A percentile compares a stretch with the other conserved stretches of the same genome.
These are phyloP conservation scores for Quercus variabilis DNA, from an alignment of 306 rosid species.

Conservation along the genomic window DNA sequence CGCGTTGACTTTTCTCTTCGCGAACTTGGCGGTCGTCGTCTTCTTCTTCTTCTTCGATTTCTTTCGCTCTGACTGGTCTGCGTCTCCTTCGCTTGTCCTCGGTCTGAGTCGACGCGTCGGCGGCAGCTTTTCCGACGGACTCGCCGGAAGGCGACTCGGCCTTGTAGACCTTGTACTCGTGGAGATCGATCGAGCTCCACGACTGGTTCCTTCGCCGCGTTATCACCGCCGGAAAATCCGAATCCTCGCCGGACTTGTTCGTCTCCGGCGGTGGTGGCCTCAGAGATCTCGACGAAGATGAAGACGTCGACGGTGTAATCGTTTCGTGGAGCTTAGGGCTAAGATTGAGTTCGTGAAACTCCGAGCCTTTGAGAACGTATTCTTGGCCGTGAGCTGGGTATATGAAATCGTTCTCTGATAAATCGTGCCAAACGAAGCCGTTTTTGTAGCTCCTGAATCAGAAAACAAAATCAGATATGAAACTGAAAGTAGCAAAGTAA, in stretches of 20 bases:
- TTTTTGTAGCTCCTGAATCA: slow-evolving; percentile 69
- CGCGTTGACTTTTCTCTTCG: slow-evolving; percentile 13
- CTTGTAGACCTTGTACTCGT: slow-evolving; percentile 89
- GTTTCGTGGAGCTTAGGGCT: slow-evolving; percentile 26
- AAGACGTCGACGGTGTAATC: neutral
- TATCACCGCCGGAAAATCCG: slow-evolving; percentile 53
- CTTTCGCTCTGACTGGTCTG: slow-evolving; percentile 37
- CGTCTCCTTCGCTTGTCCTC: slow-evolving; percentile 74
- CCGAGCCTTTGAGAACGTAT: slow-evolving; percentile 91
- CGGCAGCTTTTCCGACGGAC: slow-evolving; percentile 58
- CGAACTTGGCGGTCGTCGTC: neutral
- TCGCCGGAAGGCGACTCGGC: slow-evolving; percentile 62
- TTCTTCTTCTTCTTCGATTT: slow-evolving; percentile 31
- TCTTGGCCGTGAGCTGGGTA: slow-evolving; percentile 86
- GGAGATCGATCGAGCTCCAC: slow-evolving; percentile 78
- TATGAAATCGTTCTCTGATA: slow-evolving; percentile 84
- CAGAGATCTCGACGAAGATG: slow-evolving; percentile 45
- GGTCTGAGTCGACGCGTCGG: slow-evolving; percentile 93
- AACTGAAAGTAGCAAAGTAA: neutral
- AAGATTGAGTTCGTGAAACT: slow-evolving; percentile 48
- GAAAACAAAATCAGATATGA: neutral
- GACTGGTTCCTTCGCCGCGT: slow-evolving; percentile 76
- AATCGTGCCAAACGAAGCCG: slow-evolving; percentile 97
- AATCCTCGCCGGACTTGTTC: slow-evolving; percentile 39
- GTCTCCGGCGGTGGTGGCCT: slow-evolving; percentile 38